Evolutionary conservation across 139 green algal species (phyloP).

Genomic region (Deuterostichococcus epilithicus): DNA sequence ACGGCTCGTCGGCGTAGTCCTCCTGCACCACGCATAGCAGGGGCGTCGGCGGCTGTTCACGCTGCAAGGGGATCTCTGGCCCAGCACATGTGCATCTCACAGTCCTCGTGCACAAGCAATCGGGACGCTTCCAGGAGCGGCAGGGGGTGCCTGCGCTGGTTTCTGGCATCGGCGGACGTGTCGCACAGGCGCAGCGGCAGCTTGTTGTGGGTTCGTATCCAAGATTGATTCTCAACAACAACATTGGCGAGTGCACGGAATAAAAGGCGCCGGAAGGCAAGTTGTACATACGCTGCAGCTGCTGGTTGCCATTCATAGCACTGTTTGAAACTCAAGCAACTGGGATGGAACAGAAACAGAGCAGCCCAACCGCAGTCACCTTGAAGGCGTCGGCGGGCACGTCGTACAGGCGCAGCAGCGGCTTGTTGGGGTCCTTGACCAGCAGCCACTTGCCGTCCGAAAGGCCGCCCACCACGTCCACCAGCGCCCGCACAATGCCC

Average conservation of each 20-base stretch:
- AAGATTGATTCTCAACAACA: neutral
- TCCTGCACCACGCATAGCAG: too few species aligned
- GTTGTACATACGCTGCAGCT: neutral
- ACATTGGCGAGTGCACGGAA: too few species aligned
- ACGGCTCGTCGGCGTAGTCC: constrained; percentile 30
- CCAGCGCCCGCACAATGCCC: constrained; percentile 87
- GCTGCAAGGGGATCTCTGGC: neutral
- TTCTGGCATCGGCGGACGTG: constrained; percentile 52
- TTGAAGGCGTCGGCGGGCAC: constrained; percentile 67
- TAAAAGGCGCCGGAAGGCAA: too few species aligned
- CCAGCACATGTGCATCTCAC: neutral
- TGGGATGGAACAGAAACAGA: too few species aligned
- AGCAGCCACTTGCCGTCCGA: constrained; percentile 83
- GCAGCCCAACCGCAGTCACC: neutral
- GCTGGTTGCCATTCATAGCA: neutral
- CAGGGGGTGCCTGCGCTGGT: neutral
- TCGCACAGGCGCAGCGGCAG: constrained; percentile 79
- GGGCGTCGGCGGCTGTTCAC: neutral
- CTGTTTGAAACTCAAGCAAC: too few species aligned
- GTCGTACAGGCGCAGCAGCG: constrained; percentile 78
- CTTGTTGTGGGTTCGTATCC: constrained; percentile 76
- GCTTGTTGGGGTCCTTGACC: constrained; percentile 94
- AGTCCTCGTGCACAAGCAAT: neutral
- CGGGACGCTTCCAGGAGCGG: neutral
- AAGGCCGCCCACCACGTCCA: constrained; percentile 81